Evolutionary conservation across 345 rosid genomes (phyloP).

Genomic region (Capsella bursapastoris): DNA sequence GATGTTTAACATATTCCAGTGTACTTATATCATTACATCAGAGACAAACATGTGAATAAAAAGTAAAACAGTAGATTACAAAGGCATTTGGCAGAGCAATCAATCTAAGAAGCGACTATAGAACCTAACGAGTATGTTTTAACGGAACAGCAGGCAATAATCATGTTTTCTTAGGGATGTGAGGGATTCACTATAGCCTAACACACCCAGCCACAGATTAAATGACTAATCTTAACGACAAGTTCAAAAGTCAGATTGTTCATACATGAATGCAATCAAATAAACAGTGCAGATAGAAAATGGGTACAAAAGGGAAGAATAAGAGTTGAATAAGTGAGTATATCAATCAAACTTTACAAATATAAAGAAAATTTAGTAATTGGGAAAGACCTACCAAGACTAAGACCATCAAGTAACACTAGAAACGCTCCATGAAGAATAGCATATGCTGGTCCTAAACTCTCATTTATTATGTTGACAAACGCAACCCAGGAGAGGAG

Average conservation of each 20-base stretch:
- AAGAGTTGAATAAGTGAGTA: conserved; percentile 9
- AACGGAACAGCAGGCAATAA: neutral
- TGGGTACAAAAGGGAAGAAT: neutral
- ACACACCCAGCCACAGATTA: neutral
- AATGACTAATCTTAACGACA: neutral
- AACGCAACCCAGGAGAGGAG: conserved; percentile 89
- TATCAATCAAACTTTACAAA: neutral
- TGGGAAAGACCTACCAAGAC: conserved; percentile 62
- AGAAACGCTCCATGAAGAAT: conserved; percentile 91
- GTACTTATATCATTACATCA: neutral
- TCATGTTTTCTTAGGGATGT: conserved; percentile 1
- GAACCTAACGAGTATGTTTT: neutral
- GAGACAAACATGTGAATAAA: neutral
- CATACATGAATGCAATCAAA: neutral
- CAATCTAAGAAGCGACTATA: conserved; percentile 3
- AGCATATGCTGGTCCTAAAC: conserved; percentile 64
- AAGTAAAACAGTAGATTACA: neutral
- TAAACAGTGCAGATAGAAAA: conserved; percentile 9
- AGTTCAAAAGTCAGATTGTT: conserved; percentile 12
- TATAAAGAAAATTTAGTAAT: conserved; percentile 3
- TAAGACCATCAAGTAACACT: conserved; percentile 87
- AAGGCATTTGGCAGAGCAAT: neutral
- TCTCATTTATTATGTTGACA: conserved; percentile 56
- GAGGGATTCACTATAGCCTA: neutral
- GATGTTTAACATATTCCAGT: conserved; percentile 8